Evolutionary conservation across 2,329 filamentous ascomycete genomes (phyloP).

Genomic region (Acephala macrosclerotiorum): DNA sequence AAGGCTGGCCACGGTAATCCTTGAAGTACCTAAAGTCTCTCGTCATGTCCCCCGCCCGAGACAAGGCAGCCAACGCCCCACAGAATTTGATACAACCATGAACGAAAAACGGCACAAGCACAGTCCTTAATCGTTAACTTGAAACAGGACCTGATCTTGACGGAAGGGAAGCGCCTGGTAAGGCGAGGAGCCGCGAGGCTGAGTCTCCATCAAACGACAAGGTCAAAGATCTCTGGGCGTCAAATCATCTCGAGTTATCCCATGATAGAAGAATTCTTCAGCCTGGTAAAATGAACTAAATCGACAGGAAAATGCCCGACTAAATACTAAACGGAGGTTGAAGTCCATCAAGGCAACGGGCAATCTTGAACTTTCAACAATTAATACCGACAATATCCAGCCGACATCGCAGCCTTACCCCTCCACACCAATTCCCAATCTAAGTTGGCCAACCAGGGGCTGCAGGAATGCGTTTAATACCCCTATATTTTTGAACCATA

Average conservation of each 20-base stretch:
- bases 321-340: neutral
- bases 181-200: slow-evolving; percentile 1
- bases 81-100: neutral
- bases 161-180: neutral
- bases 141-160: neutral
- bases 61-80: neutral
- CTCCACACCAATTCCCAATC: neutral
- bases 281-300: neutral
- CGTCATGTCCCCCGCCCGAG: neutral
- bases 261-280: neutral
- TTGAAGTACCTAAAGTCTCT: neutral
- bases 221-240: neutral
- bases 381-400: neutral
- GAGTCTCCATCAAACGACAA: neutral
- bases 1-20: neutral
- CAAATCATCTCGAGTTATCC: neutral
- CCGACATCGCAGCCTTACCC: neutral
- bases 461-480: no score
- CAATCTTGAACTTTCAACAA: neutral
- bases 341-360: neutral
- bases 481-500: neutral
- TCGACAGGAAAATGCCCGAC: neutral
- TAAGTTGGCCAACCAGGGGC: no score
- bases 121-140: neutral
- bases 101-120: neutral